Evolutionary conservation across 805 yeast species (phyloP).

Genomic region (Blastobotrys americana): DNA sequence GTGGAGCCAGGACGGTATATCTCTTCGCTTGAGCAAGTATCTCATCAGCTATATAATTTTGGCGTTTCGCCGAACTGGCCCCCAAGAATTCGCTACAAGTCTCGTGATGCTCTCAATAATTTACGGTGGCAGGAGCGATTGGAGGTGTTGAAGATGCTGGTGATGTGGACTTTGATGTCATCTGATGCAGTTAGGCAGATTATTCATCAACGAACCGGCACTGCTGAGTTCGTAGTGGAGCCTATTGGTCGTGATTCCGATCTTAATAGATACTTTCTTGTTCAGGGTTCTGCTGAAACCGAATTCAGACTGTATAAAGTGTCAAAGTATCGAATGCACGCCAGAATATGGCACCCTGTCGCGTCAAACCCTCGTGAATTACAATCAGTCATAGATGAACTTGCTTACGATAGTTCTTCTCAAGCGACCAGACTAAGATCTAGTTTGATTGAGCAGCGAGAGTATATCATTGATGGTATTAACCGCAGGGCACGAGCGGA

Average conservation of each 20-base stretch:
- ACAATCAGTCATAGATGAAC: slow-evolving; percentile 13
- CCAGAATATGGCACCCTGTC: slow-evolving; percentile 31
- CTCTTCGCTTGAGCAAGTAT: slow-evolving; percentile 35
- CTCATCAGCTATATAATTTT: slow-evolving; percentile 22
- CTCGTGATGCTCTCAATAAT: slow-evolving; percentile 23
- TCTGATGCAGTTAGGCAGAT: slow-evolving; percentile 25
- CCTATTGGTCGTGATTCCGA: slow-evolving; percentile 21
- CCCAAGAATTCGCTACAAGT: slow-evolving; percentile 3
- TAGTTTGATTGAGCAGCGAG: neutral
- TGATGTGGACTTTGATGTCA: slow-evolving; percentile 28
- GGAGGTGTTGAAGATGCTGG: slow-evolving; percentile 29
- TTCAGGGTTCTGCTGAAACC: slow-evolving; percentile 25
- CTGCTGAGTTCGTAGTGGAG: neutral
- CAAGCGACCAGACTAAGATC: neutral
- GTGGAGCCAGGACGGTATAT: slow-evolving; percentile 32
- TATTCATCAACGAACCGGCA: slow-evolving; percentile 8
- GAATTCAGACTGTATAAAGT: slow-evolving; percentile 30
- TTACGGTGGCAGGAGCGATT: slow-evolving; percentile 30
- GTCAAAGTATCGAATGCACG: slow-evolving; percentile 26
- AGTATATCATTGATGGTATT: slow-evolving; percentile 3
- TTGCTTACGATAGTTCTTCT: neutral
- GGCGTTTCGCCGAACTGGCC: slow-evolving; percentile 28
- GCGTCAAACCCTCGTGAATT: slow-evolving; percentile 27
- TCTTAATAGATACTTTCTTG: slow-evolving; percentile 20
- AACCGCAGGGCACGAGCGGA: slow-evolving; percentile 7